Percentiles rank a stretch among this genome's conserved stretches.
Evolutionary conservation across 805 yeast genomes (phyloP).

Genomic region (Myxozyma neglecta): DNA sequence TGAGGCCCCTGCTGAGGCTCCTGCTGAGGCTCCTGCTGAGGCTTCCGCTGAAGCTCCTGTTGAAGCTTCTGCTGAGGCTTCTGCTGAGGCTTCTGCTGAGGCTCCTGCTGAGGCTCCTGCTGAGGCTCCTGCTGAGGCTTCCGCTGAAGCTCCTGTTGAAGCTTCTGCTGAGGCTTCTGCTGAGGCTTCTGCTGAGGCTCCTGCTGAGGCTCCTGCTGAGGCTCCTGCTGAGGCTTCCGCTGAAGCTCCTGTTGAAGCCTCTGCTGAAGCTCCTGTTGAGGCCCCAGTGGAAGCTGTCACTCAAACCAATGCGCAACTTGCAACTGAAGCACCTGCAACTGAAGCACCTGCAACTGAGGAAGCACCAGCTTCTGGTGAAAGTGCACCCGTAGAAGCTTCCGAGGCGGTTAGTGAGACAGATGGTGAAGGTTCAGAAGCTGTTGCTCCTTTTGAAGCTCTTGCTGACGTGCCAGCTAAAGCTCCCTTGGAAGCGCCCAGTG

Average conservation of each 20-base stretch:
- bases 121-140: slow-evolving; percentile 6
- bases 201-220: slow-evolving; percentile 1
- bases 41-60: neutral
- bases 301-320: no score
- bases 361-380: neutral
- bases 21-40: neutral
- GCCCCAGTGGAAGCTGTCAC: no score
- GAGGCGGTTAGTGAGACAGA: neutral
- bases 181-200: neutral
- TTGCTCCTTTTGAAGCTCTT: neutral
- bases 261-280: neutral
- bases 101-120: slow-evolving; percentile 5
- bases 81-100: neutral
- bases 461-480: slow-evolving; percentile 1
- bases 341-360: neutral
- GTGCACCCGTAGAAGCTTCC: neutral
- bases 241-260: neutral
- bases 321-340: neutral
- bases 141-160: neutral
- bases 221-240: neutral
- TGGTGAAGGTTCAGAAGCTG: neutral
- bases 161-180: neutral
- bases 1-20: neutral
- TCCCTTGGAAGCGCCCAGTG: neutral
- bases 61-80: neutral